Conservation (phyloP, 805 yeast species). For the Wickerhamomyces ciferrii region DNA sequence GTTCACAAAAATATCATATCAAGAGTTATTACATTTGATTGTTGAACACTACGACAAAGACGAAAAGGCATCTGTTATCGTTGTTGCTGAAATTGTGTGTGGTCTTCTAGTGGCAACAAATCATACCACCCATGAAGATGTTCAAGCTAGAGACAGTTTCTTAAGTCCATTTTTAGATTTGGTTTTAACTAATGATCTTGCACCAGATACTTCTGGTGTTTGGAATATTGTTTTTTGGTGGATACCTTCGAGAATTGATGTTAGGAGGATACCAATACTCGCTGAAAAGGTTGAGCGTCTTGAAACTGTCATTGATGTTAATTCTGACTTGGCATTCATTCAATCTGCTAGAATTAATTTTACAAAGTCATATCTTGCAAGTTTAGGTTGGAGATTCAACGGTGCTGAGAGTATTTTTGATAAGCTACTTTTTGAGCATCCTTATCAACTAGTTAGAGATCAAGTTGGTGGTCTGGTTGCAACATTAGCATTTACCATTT, state of each 20-base stretch:
- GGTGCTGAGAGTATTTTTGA: conserved; percentile 39
- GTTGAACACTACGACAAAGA: conserved; percentile 48
- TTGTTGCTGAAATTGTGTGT: conserved; percentile 62
- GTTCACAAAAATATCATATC: conserved; percentile 36
- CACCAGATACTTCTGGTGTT: conserved; percentile 66
- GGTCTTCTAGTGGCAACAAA: conserved; percentile 54
- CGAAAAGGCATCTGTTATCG: conserved; percentile 75
- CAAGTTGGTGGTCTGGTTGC: conserved; percentile 55
- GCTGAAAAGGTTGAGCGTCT: conserved; percentile 40
- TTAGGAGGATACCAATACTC: conserved; percentile 58
- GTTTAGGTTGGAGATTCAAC: conserved; percentile 52
- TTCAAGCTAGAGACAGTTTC: conserved; percentile 37
- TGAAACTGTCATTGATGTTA: conserved; percentile 32
- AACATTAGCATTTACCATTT: conserved; percentile 32
- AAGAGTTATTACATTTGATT: conserved; percentile 48
- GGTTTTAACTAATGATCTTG: conserved; percentile 51
- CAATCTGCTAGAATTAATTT: conserved; percentile 59
- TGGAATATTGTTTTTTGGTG: conserved; percentile 81
- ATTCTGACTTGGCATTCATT: conserved; percentile 57
- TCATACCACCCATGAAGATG: conserved; percentile 29
- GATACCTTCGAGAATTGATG: conserved; percentile 60
- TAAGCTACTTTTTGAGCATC: conserved; percentile 46
- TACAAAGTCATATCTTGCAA: conserved; percentile 42
- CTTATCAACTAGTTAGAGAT: conserved; percentile 67
- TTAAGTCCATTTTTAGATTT: conserved; percentile 37